These are phyloP conservation scores for Drechslerella coelobrocha DNA, from an alignment of 2,329 filamentous ascomycete genomes.

Conservation along the genomic window DNA sequence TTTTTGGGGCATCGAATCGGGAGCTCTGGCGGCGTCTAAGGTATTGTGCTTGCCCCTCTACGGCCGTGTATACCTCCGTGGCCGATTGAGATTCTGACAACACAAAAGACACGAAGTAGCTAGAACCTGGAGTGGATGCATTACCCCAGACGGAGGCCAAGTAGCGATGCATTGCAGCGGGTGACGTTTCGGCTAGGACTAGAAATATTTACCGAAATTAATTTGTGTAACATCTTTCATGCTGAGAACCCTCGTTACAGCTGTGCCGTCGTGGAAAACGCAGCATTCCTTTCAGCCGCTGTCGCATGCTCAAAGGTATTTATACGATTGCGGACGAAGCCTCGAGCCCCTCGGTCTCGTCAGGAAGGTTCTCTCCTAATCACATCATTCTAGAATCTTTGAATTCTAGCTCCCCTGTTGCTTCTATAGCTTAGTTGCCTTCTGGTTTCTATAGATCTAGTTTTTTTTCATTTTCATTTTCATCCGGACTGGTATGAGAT, in stretches of 20 bases:
- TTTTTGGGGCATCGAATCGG: conserved; percentile 6
- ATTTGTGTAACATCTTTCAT: conserved; percentile 23
- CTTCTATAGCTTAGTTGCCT: neutral
- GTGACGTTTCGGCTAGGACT: neutral
- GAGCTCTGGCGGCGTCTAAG: neutral
- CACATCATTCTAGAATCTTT: neutral
- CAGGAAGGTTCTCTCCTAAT: neutral
- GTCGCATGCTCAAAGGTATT: neutral
- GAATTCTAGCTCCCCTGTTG: neutral
- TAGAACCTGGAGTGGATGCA: too few relatives aligned
- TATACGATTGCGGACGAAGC: neutral
- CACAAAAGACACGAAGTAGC: conserved; percentile 39
- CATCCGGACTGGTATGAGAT: neutral
- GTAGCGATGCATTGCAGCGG: conserved; percentile 34
- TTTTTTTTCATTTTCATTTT: neutral
- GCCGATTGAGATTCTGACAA: conserved; percentile 14
- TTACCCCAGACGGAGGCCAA: conserved; percentile 30
- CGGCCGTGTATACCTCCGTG: neutral
- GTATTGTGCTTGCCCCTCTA: neutral
- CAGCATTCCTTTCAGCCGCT: neutral
- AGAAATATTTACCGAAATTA: conserved; percentile 17
- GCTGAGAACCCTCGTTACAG: neutral
- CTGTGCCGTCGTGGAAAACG: neutral
- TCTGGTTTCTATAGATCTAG: neutral
- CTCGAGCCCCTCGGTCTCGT: neutral